phyloP scores from a whole-genome alignment of 148 eudicot species.

The Rhododendron mucronatum region DNA sequence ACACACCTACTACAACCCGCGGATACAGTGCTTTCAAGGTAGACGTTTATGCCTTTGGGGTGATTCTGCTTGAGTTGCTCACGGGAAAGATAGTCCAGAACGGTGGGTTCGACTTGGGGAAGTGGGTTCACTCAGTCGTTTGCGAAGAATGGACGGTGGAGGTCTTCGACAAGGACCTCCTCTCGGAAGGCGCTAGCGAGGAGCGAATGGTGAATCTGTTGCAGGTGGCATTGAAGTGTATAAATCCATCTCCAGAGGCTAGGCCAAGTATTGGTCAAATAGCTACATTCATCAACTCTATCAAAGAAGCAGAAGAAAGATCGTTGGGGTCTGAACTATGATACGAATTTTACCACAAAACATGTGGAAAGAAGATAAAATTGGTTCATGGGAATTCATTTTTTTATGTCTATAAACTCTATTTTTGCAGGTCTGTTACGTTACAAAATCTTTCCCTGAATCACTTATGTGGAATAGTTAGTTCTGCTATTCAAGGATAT shows the following conservation, averaged over 20 bases:
- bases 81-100: conserved; percentile 43
- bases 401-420: not conserved
- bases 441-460: not conserved
- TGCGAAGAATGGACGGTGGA: conserved; percentile 47
- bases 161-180: conserved; percentile 38
- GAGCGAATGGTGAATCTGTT: conserved; percentile 40
- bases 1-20: not conserved
- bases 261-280: conserved; percentile 37
- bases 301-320: conserved; percentile 37
- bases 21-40: conserved; percentile 20
- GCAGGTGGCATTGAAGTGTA: conserved; percentile 46
- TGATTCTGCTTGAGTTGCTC: conserved; percentile 40
- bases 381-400: not conserved
- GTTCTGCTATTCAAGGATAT: not conserved
- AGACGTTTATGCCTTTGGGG: conserved; percentile 33
- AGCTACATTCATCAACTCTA: conserved; percentile 26
- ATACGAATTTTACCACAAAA: not conserved
- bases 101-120: conserved; percentile 28
- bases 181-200: conserved; percentile 38
- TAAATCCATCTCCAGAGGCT: conserved; percentile 26
- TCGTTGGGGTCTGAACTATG: conserved; percentile 28
- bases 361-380: not conserved
- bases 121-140: conserved; percentile 38
- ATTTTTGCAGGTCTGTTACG: not conserved
- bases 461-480: not conserved